A percentile compares a stretch with the other conserved stretches of the same genome.
Conservation (phyloP, 164 flowering plant species). For the Sextonia rubra region DNA sequence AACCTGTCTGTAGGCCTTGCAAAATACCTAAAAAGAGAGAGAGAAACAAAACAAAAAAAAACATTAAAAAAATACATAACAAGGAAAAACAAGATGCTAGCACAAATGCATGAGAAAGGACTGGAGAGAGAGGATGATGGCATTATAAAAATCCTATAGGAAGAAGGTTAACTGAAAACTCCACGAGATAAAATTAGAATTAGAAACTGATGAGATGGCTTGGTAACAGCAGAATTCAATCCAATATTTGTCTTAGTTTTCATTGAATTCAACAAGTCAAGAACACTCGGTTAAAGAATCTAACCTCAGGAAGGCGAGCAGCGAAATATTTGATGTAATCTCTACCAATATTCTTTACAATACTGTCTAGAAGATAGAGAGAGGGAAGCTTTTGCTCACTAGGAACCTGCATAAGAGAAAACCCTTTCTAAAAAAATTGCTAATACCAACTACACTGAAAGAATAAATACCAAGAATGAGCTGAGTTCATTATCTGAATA, state of each 20-base stretch:
- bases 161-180: neutral
- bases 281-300: constrained; percentile 17
- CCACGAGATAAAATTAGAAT: neutral
- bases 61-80: neutral
- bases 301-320: constrained; percentile 84
- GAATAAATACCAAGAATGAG: neutral
- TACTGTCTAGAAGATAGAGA: constrained; percentile 95
- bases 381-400: constrained; percentile 93
- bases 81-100: neutral
- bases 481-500: neutral
- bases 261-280: neutral
- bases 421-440: neutral
- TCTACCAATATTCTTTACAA: constrained; percentile 94
- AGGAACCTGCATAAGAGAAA: constrained; percentile 73
- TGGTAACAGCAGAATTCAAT: neutral
- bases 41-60: neutral
- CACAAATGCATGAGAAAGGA: neutral
- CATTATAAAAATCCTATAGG: neutral
- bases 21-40: constrained; percentile 58
- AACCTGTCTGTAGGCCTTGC: constrained; percentile 88
- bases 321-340: constrained; percentile 91
- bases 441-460: neutral
- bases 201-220: neutral
- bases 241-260: neutral
- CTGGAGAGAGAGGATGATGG: neutral